A percentile compares a stretch with the other conserved stretches of the same genome.
Evolutionary conservation across 371 early-diverging fungal genomes (phyloP).

Genomic region (Mortierella sp.): DNA sequence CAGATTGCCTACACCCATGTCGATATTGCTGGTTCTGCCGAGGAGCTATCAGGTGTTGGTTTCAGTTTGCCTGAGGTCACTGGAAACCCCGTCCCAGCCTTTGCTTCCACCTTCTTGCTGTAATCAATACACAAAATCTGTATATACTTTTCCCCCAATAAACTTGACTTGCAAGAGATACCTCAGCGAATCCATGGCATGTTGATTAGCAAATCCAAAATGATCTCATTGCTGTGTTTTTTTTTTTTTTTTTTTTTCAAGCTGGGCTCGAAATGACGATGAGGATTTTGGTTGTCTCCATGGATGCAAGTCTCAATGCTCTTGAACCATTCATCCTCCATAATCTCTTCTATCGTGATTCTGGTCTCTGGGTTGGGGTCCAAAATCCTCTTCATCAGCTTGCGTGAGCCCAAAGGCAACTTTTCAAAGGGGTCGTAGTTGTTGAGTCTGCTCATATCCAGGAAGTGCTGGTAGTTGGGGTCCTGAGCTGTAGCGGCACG

Average conservation of each 20-base stretch:
- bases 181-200: too few relatives aligned
- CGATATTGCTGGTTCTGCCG: slow-evolving; percentile 89
- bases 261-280: slow-evolving; percentile 51
- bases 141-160: neutral
- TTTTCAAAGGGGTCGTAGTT: slow-evolving; percentile 73
- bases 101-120: slow-evolving; percentile 80
- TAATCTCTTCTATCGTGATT: slow-evolving; percentile 69
- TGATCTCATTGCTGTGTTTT: neutral
- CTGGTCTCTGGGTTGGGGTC: slow-evolving; percentile 84
- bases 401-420: slow-evolving; percentile 64
- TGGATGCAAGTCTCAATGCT: slow-evolving; percentile 65
- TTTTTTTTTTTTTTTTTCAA: neutral
- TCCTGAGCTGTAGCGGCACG: slow-evolving; percentile 76
- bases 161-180: neutral
- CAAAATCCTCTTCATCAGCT: slow-evolving; percentile 80
- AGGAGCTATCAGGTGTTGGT: slow-evolving; percentile 69
- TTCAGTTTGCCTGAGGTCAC: slow-evolving; percentile 81
- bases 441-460: slow-evolving; percentile 66
- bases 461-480: slow-evolving; percentile 69
- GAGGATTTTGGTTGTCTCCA: slow-evolving; percentile 54
- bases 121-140: slow-evolving; percentile 29
- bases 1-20: slow-evolving; percentile 88
- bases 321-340: slow-evolving; percentile 80
- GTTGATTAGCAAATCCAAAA: too few relatives aligned
- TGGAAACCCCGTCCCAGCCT: slow-evolving; percentile 83